Percentiles rank a stretch among this genome's conserved stretches.
Conservation (phyloP, 129 eudicot genomes). For the Artemisia annua region DNA sequence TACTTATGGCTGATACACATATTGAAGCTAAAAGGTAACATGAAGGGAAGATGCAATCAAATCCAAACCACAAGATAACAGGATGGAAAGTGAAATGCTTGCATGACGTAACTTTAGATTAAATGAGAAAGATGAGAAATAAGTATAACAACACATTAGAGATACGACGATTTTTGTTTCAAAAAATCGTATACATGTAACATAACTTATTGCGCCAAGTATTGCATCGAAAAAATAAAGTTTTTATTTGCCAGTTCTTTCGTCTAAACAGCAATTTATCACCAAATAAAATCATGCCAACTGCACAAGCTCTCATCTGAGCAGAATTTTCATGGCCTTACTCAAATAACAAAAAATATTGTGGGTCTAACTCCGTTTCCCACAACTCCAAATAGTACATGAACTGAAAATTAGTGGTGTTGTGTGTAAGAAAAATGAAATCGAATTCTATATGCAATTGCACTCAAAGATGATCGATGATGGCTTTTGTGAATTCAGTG, state of each 20-base stretch:
- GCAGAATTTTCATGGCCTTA: conserved; percentile 23
- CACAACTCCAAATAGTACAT: conserved; percentile 37
- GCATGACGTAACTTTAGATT: too few relatives aligned
- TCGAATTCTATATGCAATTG: conserved; percentile 33
- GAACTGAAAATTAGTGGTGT: conserved; percentile 30
- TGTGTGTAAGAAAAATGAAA: conserved; percentile 26
- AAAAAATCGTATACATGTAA: too few relatives aligned
- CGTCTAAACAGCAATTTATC: not conserved
- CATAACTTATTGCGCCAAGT: too few relatives aligned
- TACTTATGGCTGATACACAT: too few relatives aligned
- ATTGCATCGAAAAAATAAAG: not conserved
- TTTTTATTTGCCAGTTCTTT: conserved; percentile 12
- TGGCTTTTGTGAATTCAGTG: conserved; percentile 84
- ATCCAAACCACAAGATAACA: too few relatives aligned
- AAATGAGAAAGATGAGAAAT: too few relatives aligned
- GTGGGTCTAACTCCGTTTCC: conserved; percentile 37
- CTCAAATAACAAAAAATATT: conserved; percentile 20
- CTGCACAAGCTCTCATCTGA: conserved; percentile 32
- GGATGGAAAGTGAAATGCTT: too few relatives aligned
- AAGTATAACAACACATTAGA: too few relatives aligned
- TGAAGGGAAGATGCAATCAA: too few relatives aligned
- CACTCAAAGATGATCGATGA: conserved; percentile 74
- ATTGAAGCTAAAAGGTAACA: too few relatives aligned
- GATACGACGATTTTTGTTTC: too few relatives aligned
- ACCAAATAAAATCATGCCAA: conserved; percentile 27